Evolutionary conservation across 2,329 filamentous ascomycete genomes (phyloP).

Genomic region (Aspergillus quadricinctus): DNA sequence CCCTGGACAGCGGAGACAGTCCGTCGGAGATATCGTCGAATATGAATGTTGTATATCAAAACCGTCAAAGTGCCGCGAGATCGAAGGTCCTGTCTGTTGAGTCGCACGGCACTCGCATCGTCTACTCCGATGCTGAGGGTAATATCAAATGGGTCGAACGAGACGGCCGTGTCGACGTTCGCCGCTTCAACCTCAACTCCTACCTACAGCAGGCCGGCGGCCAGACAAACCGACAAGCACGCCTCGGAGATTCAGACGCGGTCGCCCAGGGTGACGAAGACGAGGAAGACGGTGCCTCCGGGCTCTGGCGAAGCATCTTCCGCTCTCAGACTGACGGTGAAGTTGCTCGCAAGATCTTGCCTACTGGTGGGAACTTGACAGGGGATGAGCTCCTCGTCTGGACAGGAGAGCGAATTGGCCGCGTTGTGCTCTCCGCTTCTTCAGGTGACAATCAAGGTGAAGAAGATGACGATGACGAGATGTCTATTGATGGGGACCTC

Average conservation of each 20-base stretch:
- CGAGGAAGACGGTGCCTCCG: slow-evolving; percentile 45
- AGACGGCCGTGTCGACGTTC: slow-evolving; percentile 60
- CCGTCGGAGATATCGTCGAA: slow-evolving; percentile 24
- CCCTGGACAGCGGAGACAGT: slow-evolving; percentile 22
- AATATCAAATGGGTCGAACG: slow-evolving; percentile 87
- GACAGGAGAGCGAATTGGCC: slow-evolving; percentile 80
- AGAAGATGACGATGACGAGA: slow-evolving; percentile 34
- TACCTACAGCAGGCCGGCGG: slow-evolving; percentile 14
- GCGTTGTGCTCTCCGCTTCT: slow-evolving; percentile 59
- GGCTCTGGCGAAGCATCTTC: slow-evolving; percentile 55
- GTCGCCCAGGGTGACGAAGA: slow-evolving; percentile 14
- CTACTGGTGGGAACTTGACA: slow-evolving; percentile 46
- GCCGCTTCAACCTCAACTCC: slow-evolving; percentile 56
- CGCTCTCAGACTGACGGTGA: slow-evolving; percentile 55
- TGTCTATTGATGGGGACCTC: slow-evolving; percentile 24
- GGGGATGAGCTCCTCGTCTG: slow-evolving; percentile 73
- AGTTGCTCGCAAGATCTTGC: slow-evolving; percentile 74
- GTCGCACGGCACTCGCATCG: slow-evolving; percentile 75
- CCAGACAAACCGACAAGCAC: not conserved
- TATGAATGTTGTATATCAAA: slow-evolving; percentile 53
- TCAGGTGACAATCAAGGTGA: slow-evolving; percentile 29
- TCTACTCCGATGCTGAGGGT: slow-evolving; percentile 79
- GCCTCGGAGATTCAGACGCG: not conserved
- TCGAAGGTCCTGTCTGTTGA: slow-evolving; percentile 78
- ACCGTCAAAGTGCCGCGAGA: slow-evolving; percentile 75